Evolutionary conservation across 2,329 filamentous ascomycete species (phyloP).

Genomic region (Cladosporium sp.): DNA sequence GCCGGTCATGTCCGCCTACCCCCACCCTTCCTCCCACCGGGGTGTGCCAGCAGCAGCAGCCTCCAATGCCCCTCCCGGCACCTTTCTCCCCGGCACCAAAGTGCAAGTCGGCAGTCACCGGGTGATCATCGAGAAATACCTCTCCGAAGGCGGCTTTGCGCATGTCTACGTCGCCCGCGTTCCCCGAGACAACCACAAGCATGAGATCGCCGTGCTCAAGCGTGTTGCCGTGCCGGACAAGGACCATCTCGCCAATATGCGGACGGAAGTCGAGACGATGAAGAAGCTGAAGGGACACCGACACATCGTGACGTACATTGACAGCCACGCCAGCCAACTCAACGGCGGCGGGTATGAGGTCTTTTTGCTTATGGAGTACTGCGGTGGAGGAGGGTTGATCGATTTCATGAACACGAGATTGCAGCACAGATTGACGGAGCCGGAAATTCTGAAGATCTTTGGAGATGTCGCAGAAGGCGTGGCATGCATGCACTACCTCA

Average conservation of each 20-base stretch:
- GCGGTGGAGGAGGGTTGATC: constrained; percentile 89
- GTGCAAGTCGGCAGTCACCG: constrained; percentile 92
- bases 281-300: constrained; percentile 97
- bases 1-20: constrained; percentile 9
- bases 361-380: constrained; percentile 97
- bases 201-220: constrained; percentile 83
- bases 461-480: constrained; percentile 93
- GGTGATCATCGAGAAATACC: constrained; percentile 92
- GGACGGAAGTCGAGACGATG: constrained; percentile 99
- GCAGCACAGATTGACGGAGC: constrained; percentile 94
- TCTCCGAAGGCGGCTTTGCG: constrained; percentile 96
- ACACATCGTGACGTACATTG: constrained; percentile 96
- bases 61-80: constrained; percentile 54
- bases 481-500: constrained; percentile 98
- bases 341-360: constrained; percentile 94
- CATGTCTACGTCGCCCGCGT: constrained; percentile 96
- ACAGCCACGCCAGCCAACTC: constrained; percentile 94
- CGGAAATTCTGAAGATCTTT: constrained; percentile 96
- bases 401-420: constrained; percentile 99
- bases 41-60: constrained; percentile 10
- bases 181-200: constrained; percentile 69
- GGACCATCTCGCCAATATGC: constrained; percentile 89
- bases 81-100: constrained; percentile 90
- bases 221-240: constrained; percentile 96
- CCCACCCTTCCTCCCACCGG: constrained; percentile 7